Evolutionary conservation across 768 basidiomycete genomes (phyloP).

Genomic region (Collybiopsis luxurians): DNA sequence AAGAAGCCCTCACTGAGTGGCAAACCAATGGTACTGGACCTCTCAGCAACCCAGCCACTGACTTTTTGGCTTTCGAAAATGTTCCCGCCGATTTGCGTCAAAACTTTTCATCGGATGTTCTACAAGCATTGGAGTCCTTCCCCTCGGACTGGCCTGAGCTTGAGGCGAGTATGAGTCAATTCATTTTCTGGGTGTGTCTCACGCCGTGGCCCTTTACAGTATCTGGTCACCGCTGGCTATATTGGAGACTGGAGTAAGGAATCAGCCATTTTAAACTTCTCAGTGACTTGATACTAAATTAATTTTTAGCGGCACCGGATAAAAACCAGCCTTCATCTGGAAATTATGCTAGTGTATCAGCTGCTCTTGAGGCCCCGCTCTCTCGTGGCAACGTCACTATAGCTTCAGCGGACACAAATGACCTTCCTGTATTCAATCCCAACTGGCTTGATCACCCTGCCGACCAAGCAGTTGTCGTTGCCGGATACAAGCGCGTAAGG

Average conservation of each 20-base stretch:
- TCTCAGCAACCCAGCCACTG: background rate
- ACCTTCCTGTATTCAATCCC: background rate
- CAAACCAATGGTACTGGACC: background rate
- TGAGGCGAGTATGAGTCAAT: background rate
- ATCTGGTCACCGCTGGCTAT: background rate
- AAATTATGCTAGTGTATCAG: background rate
- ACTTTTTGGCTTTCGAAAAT: too few relatives aligned
- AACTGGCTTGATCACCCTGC: background rate
- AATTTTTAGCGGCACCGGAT: background rate
- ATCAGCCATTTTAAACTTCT: background rate
- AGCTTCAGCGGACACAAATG: background rate
- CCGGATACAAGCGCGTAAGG: background rate
- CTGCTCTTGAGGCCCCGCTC: background rate
- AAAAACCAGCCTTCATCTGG: background rate
- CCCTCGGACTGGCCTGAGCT: background rate
- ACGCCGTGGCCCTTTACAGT: background rate
- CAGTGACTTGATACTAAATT: background rate
- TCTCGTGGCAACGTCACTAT: background rate
- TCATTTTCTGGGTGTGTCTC: background rate
- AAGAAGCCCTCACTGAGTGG: background rate
- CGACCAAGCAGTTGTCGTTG: background rate
- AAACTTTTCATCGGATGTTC: too few relatives aligned
- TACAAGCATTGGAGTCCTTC: background rate
- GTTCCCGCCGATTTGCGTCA: too few relatives aligned
- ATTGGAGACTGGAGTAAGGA: background rate